Evolutionary conservation across 352 stramenopile species (phyloP).

Genomic region (Elongisporangium undulatum): DNA sequence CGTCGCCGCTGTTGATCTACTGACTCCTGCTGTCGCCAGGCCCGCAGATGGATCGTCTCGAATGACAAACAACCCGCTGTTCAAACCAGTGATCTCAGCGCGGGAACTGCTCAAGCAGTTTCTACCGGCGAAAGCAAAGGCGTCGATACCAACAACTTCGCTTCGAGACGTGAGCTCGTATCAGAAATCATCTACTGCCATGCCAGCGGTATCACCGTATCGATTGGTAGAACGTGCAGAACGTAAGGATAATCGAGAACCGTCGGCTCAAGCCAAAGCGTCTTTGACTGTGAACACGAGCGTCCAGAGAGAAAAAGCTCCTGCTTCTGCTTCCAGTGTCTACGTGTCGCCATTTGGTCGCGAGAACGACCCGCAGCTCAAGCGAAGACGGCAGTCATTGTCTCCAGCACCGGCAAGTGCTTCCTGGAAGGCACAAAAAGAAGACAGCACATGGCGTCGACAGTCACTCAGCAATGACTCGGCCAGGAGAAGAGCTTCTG

Average conservation of each 20-base stretch:
- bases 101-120: constrained; percentile 51
- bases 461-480: constrained; percentile 36
- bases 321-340: constrained; percentile 3
- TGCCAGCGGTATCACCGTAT: neutral
- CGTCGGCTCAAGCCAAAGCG: constrained; percentile 9
- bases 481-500: constrained; percentile 9
- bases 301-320: constrained; percentile 23
- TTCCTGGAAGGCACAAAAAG: constrained; percentile 4
- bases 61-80: neutral
- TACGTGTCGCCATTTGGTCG: constrained; percentile 64
- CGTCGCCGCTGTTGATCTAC: neutral
- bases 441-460: constrained; percentile 15
- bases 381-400: constrained; percentile 8
- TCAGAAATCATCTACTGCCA: constrained; percentile 12
- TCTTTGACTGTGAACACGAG: constrained; percentile 11
- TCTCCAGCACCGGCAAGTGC: neutral
- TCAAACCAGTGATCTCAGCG: constrained; percentile 62
- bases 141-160: constrained; percentile 4
- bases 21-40: neutral
- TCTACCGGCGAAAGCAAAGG: constrained; percentile 17
- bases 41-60: constrained; percentile 9
- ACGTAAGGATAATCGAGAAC: neutral
- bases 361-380: constrained; percentile 16
- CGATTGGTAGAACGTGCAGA: neutral
- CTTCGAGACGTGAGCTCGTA: constrained; percentile 12